Base-by-base conservation (phyloP, 306 rosid genomes). In the Lathyrus sativus region DNA sequence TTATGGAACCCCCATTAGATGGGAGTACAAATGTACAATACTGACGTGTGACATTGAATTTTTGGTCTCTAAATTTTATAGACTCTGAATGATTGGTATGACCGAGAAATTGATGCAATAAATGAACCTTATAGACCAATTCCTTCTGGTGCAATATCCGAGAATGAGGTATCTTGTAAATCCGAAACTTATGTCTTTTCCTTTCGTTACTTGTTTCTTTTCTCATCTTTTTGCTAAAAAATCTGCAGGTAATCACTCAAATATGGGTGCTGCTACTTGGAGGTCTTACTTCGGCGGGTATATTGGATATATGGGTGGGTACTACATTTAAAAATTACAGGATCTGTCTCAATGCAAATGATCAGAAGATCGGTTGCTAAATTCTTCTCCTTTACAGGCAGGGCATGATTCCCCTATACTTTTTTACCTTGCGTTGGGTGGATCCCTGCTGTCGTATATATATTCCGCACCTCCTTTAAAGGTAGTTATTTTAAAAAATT, bases 81-180 rank as follows among this genome's bases (percentile, higher is more conserved):
- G 99, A 93, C 99, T 26, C 41, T 93, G 59, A 93, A 93, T 75
- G 99, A 93, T 75, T 93, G 97, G 97, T 93, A 93, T 80, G 99
- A 90, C 83, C 82, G 97, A 81, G 99, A 93, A 62, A 88, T 90
- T 14, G 97, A 93, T 84, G 99, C 99, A 18, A 93, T 93, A 51
- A 93, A 93, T 35, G 99, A 93, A 75, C 99, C 99, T 71, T 93
- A 93, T 67, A 90, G 99, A 45, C 99, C 99, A 46, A 93, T 93
- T 84, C 99, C 99, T 67, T 93, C 99, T 0, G 99, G 99, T 26
- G 92, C 87, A 58, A 93, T 90, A 79, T 79, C 99, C 72, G 97
- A 93, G 85, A 83, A 76, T 68, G 99, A 93, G 97, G 99, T 85
- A 75, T 68, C 74, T 49, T 75, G 38, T 18, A 33, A 45, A 53